Conservation (phyloP, 352 stramenopile genomes). For the Pythium guiyangense region DNA sequence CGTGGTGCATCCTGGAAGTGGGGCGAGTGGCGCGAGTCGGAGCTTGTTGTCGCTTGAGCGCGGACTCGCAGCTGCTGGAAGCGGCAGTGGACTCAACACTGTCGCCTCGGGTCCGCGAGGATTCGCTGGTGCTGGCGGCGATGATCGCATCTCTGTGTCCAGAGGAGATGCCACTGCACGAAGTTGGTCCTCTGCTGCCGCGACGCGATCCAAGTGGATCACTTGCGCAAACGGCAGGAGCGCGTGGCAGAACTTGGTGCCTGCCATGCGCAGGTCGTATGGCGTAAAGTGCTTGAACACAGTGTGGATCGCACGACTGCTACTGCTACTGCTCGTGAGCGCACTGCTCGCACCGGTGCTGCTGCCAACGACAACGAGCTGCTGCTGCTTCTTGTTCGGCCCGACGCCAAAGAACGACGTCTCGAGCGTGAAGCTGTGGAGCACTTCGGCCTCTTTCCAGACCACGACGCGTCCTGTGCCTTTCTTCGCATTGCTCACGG, state of each 20-base stretch:
- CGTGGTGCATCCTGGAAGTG: neutral
- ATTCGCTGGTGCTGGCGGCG: neutral
- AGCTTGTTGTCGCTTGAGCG: neutral
- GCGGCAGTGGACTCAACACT: too few species aligned
- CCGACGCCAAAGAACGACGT: slow-evolving; percentile 67
- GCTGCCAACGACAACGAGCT: neutral
- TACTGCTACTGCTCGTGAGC: neutral
- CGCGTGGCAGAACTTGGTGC: slow-evolving; percentile 46
- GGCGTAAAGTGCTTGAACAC: slow-evolving; percentile 38
- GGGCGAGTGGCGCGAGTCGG: neutral
- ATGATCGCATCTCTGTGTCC: neutral
- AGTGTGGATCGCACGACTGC: too few species aligned
- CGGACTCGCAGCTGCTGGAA: neutral
- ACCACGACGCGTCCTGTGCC: slow-evolving; percentile 64
- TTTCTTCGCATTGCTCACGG: slow-evolving; percentile 47
- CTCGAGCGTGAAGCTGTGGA: slow-evolving; percentile 81
- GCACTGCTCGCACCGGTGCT: slow-evolving; percentile 2
- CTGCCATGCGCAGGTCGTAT: slow-evolving; percentile 44
- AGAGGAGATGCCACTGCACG: neutral
- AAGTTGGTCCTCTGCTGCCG: neutral
- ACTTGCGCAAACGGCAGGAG: slow-evolving; percentile 61
- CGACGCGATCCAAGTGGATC: slow-evolving; percentile 32
- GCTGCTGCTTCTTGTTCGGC: slow-evolving; percentile 20
- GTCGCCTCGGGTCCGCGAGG: too few species aligned
- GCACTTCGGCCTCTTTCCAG: slow-evolving; percentile 54